These are phyloP conservation scores for Leccinum boreale DNA, from an alignment of 768 basidiomycete species.

Conservation along the genomic window DNA sequence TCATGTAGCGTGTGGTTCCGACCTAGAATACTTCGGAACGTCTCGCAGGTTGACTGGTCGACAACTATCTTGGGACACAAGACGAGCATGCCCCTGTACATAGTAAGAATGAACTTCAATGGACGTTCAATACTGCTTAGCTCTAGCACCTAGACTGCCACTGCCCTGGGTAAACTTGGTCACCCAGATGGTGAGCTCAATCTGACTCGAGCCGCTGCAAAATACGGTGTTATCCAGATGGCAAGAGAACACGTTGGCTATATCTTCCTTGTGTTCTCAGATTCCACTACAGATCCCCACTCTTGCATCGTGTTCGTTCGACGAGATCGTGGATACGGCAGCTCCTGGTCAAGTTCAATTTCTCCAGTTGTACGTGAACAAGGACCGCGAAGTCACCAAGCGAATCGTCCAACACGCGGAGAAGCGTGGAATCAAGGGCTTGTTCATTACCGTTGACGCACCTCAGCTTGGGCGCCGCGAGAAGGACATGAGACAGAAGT, in stretches of 20 bases:
- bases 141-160: constrained; percentile 52
- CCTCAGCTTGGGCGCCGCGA: constrained; percentile 93
- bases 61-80: constrained; percentile 76
- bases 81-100: constrained; percentile 76
- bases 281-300: constrained; percentile 74
- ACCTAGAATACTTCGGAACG: constrained; percentile 80
- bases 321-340: constrained; percentile 90
- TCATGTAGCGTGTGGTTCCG: constrained; percentile 80
- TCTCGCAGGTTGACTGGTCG: constrained; percentile 82
- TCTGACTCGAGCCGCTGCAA: constrained; percentile 83
- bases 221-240: constrained; percentile 75
- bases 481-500: constrained; percentile 97
- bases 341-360: constrained; percentile 78
- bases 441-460: constrained; percentile 98
- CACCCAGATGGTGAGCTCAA: constrained; percentile 95
- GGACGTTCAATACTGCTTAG: constrained; percentile 2
- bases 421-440: constrained; percentile 81
- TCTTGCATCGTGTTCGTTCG: constrained; percentile 91
- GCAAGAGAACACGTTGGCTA: constrained; percentile 28
- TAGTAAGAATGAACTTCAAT: constrained; percentile 41
- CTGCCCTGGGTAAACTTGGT: constrained; percentile 89
- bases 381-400: constrained; percentile 80
- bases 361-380: constrained; percentile 89
- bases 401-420: constrained; percentile 90
- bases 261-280: background rate